Evolutionary conservation across 257 asterid genomes (phyloP), one percentile per base, ranked within the genome.

Genomic region (Thymus quinquecostatus): DNA sequence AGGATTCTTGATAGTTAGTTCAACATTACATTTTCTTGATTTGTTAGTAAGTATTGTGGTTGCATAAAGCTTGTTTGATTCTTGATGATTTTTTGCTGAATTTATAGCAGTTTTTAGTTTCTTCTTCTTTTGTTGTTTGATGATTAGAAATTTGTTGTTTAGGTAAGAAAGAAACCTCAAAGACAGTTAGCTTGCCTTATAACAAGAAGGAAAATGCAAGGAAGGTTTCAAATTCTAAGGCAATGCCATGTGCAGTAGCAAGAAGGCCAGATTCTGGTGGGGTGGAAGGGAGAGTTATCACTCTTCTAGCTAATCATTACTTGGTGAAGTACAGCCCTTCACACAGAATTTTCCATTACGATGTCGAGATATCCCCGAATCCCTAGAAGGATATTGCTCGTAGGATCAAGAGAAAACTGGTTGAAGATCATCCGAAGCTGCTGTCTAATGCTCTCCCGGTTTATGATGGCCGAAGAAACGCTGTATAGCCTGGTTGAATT

Each of bases 201-300:
- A 40, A 32, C 6, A 73, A 55, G 72, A 78, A 82, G 75, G 77
- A 64, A 40, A 78, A 73, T 74, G 85, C 78, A 65, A 75, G 86
- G 80, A 79, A 71, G 60, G 12, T 21, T 38, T 58, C 43, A 45
- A 80, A 80, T 10, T 70, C 79, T 21, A 70, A 79, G 47, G 73
- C 74, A 60, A 76, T 71, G 44, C 13, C 88, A 60, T 50, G 80
- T 48, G 60, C 81, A 79, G 83, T 94, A 75, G 96, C 97, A 67
- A 89, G 78, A 79, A 91, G 99, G 66, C 99, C 99, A 13, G 99
- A 94, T 61, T 83, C 85, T 55, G 99, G 99, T 69, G 99, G 99
- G 47, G 81, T 83, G 4, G 96, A 91, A 83, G 99, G 99, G 77
- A 82, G 68, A 34, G 86, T 76, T 7, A 72, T 94, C 57, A 75